These are phyloP conservation scores for Kondoa subrosea DNA, from an alignment of 768 basidiomycete genomes.

Conservation along the genomic window DNA sequence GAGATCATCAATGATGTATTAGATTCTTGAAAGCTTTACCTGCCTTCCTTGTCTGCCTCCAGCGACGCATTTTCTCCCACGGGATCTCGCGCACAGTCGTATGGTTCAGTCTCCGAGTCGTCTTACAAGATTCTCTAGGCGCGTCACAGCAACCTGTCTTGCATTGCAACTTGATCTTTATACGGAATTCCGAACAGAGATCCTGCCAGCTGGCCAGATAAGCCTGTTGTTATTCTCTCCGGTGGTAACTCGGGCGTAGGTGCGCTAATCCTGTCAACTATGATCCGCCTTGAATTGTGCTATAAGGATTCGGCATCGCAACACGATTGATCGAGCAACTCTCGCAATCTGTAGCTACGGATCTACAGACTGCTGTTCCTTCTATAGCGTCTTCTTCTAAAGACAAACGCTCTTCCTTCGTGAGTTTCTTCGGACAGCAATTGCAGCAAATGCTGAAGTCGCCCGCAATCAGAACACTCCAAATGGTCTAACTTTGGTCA, in stretches of 20 bases:
- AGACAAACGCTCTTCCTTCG: not conserved
- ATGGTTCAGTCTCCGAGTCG: too few relatives aligned
- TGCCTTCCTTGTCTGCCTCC: too few relatives aligned
- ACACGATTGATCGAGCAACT: conserved; percentile 6
- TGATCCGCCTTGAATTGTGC: not conserved
- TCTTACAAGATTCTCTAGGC: too few relatives aligned
- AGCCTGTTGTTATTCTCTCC: not conserved
- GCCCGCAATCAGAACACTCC: not conserved
- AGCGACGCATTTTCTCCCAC: too few relatives aligned
- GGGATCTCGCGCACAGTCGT: too few relatives aligned
- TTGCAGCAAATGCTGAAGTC: too few relatives aligned
- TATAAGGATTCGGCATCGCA: conserved; percentile 6
- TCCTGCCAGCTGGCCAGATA: not conserved
- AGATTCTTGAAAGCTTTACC: too few relatives aligned
- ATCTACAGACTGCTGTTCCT: conserved; percentile 4
- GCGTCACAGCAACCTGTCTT: too few relatives aligned
- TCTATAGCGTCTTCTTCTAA: not conserved
- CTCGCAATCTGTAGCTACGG: not conserved
- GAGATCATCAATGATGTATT: too few relatives aligned
- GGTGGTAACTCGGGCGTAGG: not conserved
- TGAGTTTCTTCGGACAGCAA: too few relatives aligned
- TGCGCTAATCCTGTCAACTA: too few relatives aligned
- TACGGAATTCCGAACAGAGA: not conserved
- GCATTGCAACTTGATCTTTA: not conserved
- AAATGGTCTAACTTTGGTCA: conserved; percentile 1